Evolutionary conservation across 148 eudicot genomes (phyloP), one percentile per base, ranked within the genome.

Genomic region (Fagopyrum homotropicum): DNA sequence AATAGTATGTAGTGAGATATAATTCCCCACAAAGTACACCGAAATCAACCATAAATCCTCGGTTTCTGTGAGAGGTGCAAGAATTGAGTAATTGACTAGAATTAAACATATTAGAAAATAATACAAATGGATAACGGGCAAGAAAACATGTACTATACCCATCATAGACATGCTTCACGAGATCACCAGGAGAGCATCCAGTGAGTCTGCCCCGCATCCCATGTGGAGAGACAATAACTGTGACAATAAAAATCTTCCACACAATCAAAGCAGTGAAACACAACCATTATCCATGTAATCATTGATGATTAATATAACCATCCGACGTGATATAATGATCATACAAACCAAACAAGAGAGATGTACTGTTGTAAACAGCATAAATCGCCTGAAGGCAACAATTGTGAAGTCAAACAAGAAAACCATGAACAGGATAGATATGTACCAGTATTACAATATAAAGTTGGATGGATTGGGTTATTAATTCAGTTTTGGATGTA

Each of bases 141-240:
- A 10, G 45, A 49, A 17, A 78, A 11, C 19, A 73, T 40, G 43
- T 15, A 73, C 69, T 60, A 73, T 75, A 95, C 98, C 98, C 87
- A 64, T 83, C 75, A 81, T 87, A 92, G 51, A 88, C 85, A 78
- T 92, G 96, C 86, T 88, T 89, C 86, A 95, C 98, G 61, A 95
- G 92, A 83, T 95, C 98, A 84, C 90, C 83, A 55, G 96, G 89
- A 84, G 97, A 90, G 77, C 89, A 86, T 75, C 97, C 98, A 72
- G 93, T 87, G 75, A 89, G 83, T 81, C 81, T 85, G 77, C 98
- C 97, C 74, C 88, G 87, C 93, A 95, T 95, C 75, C 98, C 98
- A 83, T 90, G 93, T 77, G 98, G 98, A 77, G 98, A 83, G 75
- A 90, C 96, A 78, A 95, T 77, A 74, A 88, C 98, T 95, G 92